phyloP scores from a whole-genome alignment of 306 rosid genomes.

The Castanea crenata region DNA sequence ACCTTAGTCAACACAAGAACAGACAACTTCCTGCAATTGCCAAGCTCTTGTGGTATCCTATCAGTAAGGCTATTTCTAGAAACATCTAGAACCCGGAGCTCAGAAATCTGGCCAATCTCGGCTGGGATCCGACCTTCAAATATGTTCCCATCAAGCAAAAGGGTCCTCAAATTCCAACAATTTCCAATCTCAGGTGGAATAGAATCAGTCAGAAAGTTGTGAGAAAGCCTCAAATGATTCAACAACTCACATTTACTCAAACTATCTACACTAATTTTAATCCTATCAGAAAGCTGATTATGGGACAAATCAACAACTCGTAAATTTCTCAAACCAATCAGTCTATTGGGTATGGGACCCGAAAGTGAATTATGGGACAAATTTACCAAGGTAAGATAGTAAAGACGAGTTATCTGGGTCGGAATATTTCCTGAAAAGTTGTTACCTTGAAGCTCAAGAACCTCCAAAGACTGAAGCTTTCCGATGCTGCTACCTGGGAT shows the following conservation, averaged over 20 bases:
- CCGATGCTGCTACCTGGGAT: constrained; percentile 36
- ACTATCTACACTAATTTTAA: constrained; percentile 20
- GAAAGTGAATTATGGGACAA: constrained; percentile 50
- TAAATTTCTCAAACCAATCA: constrained; percentile 40
- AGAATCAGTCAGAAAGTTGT: constrained; percentile 46
- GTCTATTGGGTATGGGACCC: constrained; percentile 36
- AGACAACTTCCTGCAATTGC: constrained; percentile 46
- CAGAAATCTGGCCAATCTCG: constrained; percentile 42
- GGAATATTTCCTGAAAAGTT: constrained; percentile 57
- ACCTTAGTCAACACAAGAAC: constrained; percentile 50
- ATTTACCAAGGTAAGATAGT: constrained; percentile 44
- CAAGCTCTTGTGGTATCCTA: constrained; percentile 46
- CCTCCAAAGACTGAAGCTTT: constrained; percentile 38
- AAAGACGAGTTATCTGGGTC: constrained; percentile 35
- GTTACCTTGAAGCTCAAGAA: constrained; percentile 56
- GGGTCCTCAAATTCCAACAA: constrained; percentile 48
- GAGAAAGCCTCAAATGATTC: constrained; percentile 49
- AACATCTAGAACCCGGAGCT: constrained; percentile 61
- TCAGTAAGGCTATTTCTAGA: constrained; percentile 62
- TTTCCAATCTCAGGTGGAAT: constrained; percentile 53
- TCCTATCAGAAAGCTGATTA: constrained; percentile 44
- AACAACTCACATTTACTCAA: constrained; percentile 31
- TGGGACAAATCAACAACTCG: constrained; percentile 50
- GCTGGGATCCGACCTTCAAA: constrained; percentile 56
- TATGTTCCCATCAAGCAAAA: constrained; percentile 61